Conservation (phyloP, 805 yeast genomes). For the Cyberlindnera lachancei region DNA sequence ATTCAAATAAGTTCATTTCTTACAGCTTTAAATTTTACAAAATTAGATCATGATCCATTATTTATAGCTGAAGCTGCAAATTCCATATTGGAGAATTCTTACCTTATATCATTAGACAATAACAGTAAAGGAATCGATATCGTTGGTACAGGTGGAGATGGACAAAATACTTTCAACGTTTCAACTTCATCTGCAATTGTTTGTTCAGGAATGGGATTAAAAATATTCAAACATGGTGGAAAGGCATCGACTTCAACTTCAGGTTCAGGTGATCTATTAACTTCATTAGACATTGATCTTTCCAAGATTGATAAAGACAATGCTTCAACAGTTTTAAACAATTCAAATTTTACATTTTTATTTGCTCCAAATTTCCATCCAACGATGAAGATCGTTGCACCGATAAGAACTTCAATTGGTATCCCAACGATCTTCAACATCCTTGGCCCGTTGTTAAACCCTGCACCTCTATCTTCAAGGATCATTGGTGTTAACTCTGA, state of each 20-base stretch:
- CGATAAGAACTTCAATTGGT: slow-evolving; percentile 70
- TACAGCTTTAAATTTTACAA: slow-evolving; percentile 64
- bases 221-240: slow-evolving; percentile 93
- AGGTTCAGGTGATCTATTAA: slow-evolving; percentile 88
- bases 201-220: slow-evolving; percentile 78
- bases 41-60: slow-evolving; percentile 74
- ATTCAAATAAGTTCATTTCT: slow-evolving; percentile 74
- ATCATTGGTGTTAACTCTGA: slow-evolving; percentile 87
- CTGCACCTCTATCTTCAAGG: slow-evolving; percentile 73
- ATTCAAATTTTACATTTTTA: slow-evolving; percentile 53
- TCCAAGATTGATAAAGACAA: slow-evolving; percentile 55
- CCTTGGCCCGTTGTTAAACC: slow-evolving; percentile 90
- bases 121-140: slow-evolving; percentile 65
- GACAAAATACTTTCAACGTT: slow-evolving; percentile 94
- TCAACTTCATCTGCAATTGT: slow-evolving; percentile 93
- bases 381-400: slow-evolving; percentile 80
- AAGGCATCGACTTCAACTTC: slow-evolving; percentile 90
- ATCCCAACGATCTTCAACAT: slow-evolving; percentile 92
- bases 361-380: slow-evolving; percentile 94
- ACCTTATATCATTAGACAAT: slow-evolving; percentile 38
- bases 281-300: slow-evolving; percentile 76
- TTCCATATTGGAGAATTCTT: slow-evolving; percentile 49
- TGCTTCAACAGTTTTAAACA: slow-evolving; percentile 50
- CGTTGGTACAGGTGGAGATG: slow-evolving; percentile 99
- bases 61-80: slow-evolving; percentile 81